These are phyloP conservation scores for Acorus gramineus DNA, from an alignment of 106 monocot genomes.

Conservation along the genomic window DNA sequence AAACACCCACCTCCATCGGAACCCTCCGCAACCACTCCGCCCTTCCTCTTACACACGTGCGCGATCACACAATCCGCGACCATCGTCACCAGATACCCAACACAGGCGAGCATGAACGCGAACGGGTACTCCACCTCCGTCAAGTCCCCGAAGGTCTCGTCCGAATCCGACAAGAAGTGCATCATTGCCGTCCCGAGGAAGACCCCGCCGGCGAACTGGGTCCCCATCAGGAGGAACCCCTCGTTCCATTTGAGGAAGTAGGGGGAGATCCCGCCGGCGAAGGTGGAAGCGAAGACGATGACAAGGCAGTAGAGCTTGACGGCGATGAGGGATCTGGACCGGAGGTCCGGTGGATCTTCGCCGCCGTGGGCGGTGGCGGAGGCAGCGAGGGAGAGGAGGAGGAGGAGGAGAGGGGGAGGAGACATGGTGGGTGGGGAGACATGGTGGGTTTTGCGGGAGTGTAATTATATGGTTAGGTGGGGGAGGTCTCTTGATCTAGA, in stretches of 20 bases:
- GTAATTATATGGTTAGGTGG: no score
- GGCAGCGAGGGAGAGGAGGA: conserved; percentile 11
- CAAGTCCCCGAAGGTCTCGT: conserved; percentile 57
- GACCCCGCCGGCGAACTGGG: conserved; percentile 90
- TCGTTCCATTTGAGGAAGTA: conserved; percentile 82
- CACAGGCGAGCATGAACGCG: conserved; percentile 74
- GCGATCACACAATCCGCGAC: conserved; percentile 48
- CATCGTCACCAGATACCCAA: conserved; percentile 58
- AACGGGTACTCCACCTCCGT: conserved; percentile 47
- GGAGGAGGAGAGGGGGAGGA: conserved; percentile 6
- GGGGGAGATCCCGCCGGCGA: conserved; percentile 60
- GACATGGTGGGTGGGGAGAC: no score
- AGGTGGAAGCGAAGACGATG: conserved; percentile 49
- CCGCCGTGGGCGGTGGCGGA: conserved; percentile 5
- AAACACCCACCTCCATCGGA: conserved; percentile 9
- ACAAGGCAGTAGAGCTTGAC: conserved; percentile 69
- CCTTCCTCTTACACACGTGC: not conserved
- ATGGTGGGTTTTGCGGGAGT: not conserved
- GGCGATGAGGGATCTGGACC: conserved; percentile 38
- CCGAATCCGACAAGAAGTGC: conserved; percentile 72
- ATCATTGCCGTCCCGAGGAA: conserved; percentile 85
- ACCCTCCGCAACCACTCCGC: not conserved
- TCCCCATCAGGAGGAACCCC: conserved; percentile 52
- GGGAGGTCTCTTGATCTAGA: no score
- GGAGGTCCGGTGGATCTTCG: conserved; percentile 18